Conservation (phyloP, 495 filamentous ascomycete genomes). For the Penicillium chermesinum region DNA sequence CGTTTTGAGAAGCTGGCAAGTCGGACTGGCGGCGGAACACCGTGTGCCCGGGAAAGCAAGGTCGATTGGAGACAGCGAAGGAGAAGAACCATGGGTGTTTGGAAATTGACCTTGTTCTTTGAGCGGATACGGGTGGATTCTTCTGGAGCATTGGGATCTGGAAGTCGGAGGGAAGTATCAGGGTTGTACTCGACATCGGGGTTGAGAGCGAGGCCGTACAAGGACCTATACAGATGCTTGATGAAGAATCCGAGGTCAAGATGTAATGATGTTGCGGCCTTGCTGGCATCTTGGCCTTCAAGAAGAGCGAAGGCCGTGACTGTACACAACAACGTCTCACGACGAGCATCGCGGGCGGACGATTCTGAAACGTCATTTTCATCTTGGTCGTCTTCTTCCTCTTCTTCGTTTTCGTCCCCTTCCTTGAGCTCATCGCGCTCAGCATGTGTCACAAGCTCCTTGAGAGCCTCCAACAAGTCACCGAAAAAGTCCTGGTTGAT, state of each 20-base stretch:
- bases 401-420: slow-evolving; percentile 34
- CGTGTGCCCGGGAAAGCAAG: slow-evolving; percentile 48
- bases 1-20: slow-evolving; percentile 91
- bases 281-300: slow-evolving; percentile 73
- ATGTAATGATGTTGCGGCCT: slow-evolving; percentile 61
- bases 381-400: slow-evolving; percentile 35
- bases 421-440: slow-evolving; percentile 48
- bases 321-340: slow-evolving; percentile 89
- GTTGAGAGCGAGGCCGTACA: slow-evolving; percentile 70
- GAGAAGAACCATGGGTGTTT: slow-evolving; percentile 86
- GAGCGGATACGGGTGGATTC: slow-evolving; percentile 20
- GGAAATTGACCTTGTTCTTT: slow-evolving; percentile 76
- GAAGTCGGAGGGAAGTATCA: slow-evolving; percentile 71
- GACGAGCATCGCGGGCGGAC: slow-evolving; percentile 58
- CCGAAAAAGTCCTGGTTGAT: slow-evolving; percentile 99
- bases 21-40: slow-evolving; percentile 66
- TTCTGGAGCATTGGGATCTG: slow-evolving; percentile 57
- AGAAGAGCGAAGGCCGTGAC: slow-evolving; percentile 92
- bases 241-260: slow-evolving; percentile 94
- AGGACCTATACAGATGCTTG: slow-evolving; percentile 80
- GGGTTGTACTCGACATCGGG: slow-evolving; percentile 78
- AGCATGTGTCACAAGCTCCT: slow-evolving; percentile 76
- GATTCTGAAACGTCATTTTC: slow-evolving; percentile 24
- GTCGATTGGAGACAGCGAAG: slow-evolving; percentile 76
- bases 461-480: slow-evolving; percentile 86